Conservation (phyloP, 371 early-diverging fungal genomes). For the Dipsacomyces acuminosporus region DNA sequence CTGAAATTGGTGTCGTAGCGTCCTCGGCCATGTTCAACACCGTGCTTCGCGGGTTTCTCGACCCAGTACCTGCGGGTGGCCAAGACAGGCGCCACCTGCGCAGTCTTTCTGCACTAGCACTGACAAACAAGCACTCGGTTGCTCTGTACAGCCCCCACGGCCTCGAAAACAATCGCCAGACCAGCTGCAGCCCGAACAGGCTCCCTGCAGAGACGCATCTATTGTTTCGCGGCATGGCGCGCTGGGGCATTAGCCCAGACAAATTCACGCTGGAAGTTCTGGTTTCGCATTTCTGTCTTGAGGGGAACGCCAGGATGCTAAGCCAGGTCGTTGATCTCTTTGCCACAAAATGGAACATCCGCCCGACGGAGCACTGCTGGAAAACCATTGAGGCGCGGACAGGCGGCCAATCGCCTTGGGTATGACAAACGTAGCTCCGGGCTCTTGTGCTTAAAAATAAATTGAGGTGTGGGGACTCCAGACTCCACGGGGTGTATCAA, state of each 20-base stretch:
- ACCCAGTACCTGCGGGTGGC: not conserved
- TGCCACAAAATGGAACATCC: conserved; percentile 21
- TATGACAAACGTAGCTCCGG: no score
- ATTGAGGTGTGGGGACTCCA: no score
- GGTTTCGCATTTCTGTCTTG: conserved; percentile 13
- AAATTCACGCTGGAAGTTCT: conserved; percentile 20
- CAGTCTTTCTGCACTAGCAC: conserved; percentile 8
- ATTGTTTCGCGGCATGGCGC: conserved; percentile 29
- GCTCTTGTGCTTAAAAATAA: no score
- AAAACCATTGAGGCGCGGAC: not conserved
- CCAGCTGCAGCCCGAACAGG: no score
- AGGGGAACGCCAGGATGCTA: conserved; percentile 6
- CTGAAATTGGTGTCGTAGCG: conserved; percentile 23
- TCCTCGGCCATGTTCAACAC: conserved; percentile 27
- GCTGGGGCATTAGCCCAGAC: conserved; percentile 24
- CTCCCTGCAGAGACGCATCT: conserved; percentile 1
- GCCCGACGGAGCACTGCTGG: conserved; percentile 23
- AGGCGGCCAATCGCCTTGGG: no score
- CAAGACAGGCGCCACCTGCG: not conserved
- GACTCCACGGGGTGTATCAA: no score
- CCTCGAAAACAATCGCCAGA: no score
- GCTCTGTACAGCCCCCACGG: conserved; percentile 1
- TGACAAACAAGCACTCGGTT: conserved; percentile 5
- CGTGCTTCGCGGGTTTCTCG: conserved; percentile 14
- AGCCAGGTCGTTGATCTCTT: conserved; percentile 14